A percentile compares a stretch with the other conserved stretches of the same genome.
Evolutionary conservation across 2,329 filamentous ascomycete genomes (phyloP).

Genomic region (Chaetomium globosum): DNA sequence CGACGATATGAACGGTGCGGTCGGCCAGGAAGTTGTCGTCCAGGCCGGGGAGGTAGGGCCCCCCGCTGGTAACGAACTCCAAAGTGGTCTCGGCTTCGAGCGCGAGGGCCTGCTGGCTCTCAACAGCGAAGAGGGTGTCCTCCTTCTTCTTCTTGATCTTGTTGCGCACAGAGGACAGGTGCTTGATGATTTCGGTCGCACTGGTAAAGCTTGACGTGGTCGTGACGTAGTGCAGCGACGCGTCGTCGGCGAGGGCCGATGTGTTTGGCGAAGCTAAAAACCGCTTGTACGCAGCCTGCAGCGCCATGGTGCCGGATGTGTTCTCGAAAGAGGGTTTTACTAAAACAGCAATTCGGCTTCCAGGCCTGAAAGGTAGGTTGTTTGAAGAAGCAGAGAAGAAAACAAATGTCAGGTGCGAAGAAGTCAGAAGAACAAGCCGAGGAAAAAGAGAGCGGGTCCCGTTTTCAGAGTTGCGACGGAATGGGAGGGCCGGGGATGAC

Average conservation of each 20-base stretch:
- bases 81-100: slow-evolving; percentile 80
- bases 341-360: neutral
- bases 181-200: slow-evolving; percentile 76
- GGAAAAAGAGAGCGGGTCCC: slow-evolving; percentile 23
- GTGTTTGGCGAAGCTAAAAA: slow-evolving; percentile 70
- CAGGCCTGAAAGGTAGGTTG: neutral
- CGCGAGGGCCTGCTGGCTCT: slow-evolving; percentile 69
- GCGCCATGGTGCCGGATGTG: slow-evolving; percentile 46
- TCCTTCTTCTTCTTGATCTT: slow-evolving; percentile 83
- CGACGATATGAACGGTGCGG: slow-evolving; percentile 73
- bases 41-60: slow-evolving; percentile 81
- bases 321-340: neutral
- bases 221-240: slow-evolving; percentile 83
- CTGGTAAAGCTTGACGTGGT: slow-evolving; percentile 76
- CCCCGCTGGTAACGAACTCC: slow-evolving; percentile 79
- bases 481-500: slow-evolving; percentile 28
- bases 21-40: slow-evolving; percentile 95
- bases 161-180: slow-evolving; percentile 70
- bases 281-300: slow-evolving; percentile 65
- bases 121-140: slow-evolving; percentile 72
- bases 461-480: neutral
- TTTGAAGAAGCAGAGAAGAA: slow-evolving; percentile 8
- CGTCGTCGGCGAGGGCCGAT: slow-evolving; percentile 64
- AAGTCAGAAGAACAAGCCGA: slow-evolving; percentile 15
- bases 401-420: slow-evolving; percentile 20